These are phyloP conservation scores for Corrigiola litoralis DNA, from an alignment of 179 eudicot species.

Conservation along the genomic window DNA sequence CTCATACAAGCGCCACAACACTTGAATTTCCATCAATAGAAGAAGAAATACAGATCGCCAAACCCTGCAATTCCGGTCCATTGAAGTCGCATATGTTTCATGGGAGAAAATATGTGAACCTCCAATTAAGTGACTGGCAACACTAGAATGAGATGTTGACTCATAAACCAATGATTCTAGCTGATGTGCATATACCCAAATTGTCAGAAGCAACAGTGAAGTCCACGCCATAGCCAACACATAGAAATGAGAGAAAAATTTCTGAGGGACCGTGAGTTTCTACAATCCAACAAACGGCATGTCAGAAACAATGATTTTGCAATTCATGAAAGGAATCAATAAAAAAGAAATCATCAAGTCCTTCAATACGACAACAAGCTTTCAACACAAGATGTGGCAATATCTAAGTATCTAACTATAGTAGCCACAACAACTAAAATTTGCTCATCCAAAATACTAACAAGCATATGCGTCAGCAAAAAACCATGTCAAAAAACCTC, in stretches of 20 bases:
- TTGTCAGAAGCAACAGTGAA: constrained; percentile 53
- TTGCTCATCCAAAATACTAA: too few relatives aligned
- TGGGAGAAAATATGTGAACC: constrained; percentile 46
- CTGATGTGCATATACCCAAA: constrained; percentile 65
- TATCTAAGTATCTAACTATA: too few relatives aligned
- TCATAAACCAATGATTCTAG: constrained; percentile 36
- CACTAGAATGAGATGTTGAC: constrained; percentile 46
- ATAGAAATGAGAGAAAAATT: constrained; percentile 76
- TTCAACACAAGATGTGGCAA: too few relatives aligned
- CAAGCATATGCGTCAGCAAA: too few relatives aligned
- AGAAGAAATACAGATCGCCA: constrained; percentile 76
- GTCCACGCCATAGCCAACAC: constrained; percentile 73
- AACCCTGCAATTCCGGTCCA: constrained; percentile 34
- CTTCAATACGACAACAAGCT: background rate
- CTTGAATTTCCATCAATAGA: constrained; percentile 84
- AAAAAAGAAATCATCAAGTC: background rate
- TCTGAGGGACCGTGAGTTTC: constrained; percentile 79
- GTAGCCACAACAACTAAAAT: too few relatives aligned
- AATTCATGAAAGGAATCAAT: background rate
- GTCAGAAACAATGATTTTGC: constrained; percentile 2
- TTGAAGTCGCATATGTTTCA: constrained; percentile 27
- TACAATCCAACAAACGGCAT: constrained; percentile 34
- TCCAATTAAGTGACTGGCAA: constrained; percentile 64
- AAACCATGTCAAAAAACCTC: too few relatives aligned
- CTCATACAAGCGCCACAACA: constrained; percentile 65